These are phyloP conservation scores for Paramecium primaurelia DNA, from an alignment of 73 alveolate species.

Conservation along the genomic window DNA sequence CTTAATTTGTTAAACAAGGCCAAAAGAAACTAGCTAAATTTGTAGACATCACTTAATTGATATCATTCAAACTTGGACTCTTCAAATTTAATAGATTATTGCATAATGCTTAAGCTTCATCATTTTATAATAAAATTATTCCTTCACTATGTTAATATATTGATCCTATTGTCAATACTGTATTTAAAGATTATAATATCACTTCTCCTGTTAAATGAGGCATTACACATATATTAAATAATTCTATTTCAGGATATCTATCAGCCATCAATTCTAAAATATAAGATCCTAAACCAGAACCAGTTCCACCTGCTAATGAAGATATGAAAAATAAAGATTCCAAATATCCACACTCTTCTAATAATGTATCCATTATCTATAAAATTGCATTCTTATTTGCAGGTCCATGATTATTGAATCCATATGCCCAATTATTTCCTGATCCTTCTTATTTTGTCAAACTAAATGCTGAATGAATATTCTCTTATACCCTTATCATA, in stretches of 20 bases:
- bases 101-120: conserved; percentile 48
- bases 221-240: conserved; percentile 46
- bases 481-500: not conserved
- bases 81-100: conserved; percentile 40
- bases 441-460: conserved; percentile 58
- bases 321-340: conserved; percentile 39
- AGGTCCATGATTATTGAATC: conserved; percentile 48
- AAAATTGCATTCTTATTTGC: conserved; percentile 26
- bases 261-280: conserved; percentile 46
- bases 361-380: not conserved
- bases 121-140: conserved; percentile 49
- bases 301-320: conserved; percentile 59
- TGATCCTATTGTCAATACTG: conserved; percentile 23
- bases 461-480: not conserved
- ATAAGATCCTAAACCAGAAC: conserved; percentile 54
- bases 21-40: not conserved
- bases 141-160: conserved; percentile 53
- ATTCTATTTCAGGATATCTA: conserved; percentile 37
- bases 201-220: conserved; percentile 64
- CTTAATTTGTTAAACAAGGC: not conserved
- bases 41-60: conserved; percentile 1
- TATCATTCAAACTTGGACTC: conserved; percentile 49
- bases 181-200: conserved; percentile 14
- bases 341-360: conserved; percentile 33
- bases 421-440: conserved; percentile 64